Evolutionary conservation across 2,329 filamentous ascomycete species (phyloP).

Genomic region (Ophiostoma pallidulum): DNA sequence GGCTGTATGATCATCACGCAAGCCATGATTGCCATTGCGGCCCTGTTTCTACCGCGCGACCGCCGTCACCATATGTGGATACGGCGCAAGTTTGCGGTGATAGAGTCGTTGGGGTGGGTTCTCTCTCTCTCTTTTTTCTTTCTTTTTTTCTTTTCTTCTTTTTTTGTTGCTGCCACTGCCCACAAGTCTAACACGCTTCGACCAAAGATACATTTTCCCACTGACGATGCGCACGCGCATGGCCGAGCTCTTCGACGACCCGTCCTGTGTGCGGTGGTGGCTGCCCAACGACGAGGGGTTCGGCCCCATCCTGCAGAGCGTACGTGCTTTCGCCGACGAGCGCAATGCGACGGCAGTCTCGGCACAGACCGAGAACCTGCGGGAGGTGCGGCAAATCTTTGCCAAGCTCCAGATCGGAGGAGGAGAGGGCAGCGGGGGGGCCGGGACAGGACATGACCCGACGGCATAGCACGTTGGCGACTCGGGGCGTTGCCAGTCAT

Average conservation of each 20-base stretch:
- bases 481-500: too few species aligned
- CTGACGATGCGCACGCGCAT: constrained; percentile 64
- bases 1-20: constrained; percentile 66
- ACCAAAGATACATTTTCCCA: constrained; percentile 78
- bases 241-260: constrained; percentile 63
- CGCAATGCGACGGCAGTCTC: constrained; percentile 53
- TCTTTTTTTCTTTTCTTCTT: not conserved
- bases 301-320: constrained; percentile 61
- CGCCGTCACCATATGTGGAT: constrained; percentile 66
- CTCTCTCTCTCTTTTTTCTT: not conserved
- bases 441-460: too few species aligned
- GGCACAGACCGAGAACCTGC: constrained; percentile 53
- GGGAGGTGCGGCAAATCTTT: constrained; percentile 68
- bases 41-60: constrained; percentile 72
- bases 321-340: constrained; percentile 75
- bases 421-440: not conserved
- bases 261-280: constrained; percentile 76
- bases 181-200: constrained; percentile 1
- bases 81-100: constrained; percentile 63
- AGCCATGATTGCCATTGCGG: constrained; percentile 64
- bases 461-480: too few species aligned
- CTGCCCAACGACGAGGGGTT: constrained; percentile 72
- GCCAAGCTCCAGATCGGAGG: constrained; percentile 44
- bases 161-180: not conserved
- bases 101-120: constrained; percentile 43